These are phyloP conservation scores for Tephrocybe sp. DNA, from an alignment of 768 basidiomycete genomes.

Conservation along the genomic window DNA sequence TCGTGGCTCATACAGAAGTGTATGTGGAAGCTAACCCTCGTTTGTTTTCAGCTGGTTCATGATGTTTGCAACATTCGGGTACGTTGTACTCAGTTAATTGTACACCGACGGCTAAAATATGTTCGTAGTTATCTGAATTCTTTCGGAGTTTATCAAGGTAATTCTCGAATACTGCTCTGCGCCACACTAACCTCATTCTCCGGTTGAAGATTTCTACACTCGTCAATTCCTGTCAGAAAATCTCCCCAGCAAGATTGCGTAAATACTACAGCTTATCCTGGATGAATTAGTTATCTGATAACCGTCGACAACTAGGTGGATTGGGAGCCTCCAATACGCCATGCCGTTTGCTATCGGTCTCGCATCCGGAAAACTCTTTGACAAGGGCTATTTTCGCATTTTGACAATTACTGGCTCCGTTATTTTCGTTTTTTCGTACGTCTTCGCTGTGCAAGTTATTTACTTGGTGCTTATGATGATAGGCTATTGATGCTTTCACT, in stretches of 20 bases:
- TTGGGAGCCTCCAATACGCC: conserved; percentile 22
- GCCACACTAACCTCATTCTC: background rate
- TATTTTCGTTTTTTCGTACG: conserved; percentile 19
- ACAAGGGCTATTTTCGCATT: conserved; percentile 18
- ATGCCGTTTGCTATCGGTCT: conserved; percentile 22
- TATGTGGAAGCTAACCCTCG: background rate
- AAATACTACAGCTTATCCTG: background rate
- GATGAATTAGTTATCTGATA: background rate
- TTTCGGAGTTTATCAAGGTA: conserved; percentile 18
- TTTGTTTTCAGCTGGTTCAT: background rate
- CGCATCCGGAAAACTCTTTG: conserved; percentile 21
- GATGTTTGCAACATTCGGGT: conserved; percentile 13
- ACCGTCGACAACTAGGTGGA: conserved; percentile 18
- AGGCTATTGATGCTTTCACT: conserved; percentile 40
- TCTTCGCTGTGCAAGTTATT: background rate
- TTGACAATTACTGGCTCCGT: conserved; percentile 15
- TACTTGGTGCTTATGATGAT: too few relatives aligned
- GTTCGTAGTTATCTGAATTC: conserved; percentile 12
- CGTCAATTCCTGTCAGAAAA: conserved; percentile 5
- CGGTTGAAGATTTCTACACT: conserved; percentile 12
- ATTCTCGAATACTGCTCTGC: background rate
- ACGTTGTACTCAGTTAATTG: background rate
- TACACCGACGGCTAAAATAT: background rate
- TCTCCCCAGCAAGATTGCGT: conserved; percentile 15
- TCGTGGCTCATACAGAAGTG: background rate